Evolutionary conservation across 2,329 filamentous ascomycete genomes (phyloP).

Genomic region (Cladosporium sp.): DNA sequence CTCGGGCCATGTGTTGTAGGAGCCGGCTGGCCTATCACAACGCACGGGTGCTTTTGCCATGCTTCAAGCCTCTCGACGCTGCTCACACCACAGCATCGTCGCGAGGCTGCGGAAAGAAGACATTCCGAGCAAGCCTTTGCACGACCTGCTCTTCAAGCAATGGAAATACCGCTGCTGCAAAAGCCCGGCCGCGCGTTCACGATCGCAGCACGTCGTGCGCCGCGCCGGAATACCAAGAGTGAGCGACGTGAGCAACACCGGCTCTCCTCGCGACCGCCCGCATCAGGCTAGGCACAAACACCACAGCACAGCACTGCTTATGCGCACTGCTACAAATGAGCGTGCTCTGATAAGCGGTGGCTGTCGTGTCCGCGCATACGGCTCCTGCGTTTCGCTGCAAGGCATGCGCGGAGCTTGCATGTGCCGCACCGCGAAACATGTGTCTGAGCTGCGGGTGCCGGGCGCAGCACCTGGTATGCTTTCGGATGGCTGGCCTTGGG

Average conservation of each 20-base stretch:
- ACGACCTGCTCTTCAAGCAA: neutral
- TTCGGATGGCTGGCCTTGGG: conserved; percentile 3
- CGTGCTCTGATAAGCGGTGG: conserved; percentile 1
- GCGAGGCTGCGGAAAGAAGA: neutral
- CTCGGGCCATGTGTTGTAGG: neutral
- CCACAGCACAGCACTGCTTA: neutral
- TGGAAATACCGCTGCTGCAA: neutral
- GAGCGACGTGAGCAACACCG: neutral
- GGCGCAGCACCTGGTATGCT: conserved; percentile 11
- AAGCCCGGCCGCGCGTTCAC: conserved; percentile 3
- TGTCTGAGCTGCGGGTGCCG: conserved; percentile 5
- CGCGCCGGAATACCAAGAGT: conserved; percentile 12
- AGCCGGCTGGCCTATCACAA: neutral
- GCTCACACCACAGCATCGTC: neutral
- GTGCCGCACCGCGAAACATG: conserved; percentile 4
- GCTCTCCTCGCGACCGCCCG: conserved; percentile 5
- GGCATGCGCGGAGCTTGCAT: neutral
- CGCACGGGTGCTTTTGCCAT: too few species aligned
- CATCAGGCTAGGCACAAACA: neutral
- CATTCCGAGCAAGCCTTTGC: neutral
- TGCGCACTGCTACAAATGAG: neutral
- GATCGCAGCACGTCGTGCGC: neutral
- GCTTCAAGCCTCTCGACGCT: neutral
- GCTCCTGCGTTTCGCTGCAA: neutral
- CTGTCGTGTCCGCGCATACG: neutral